phyloP scores from a whole-genome alignment of 2,329 filamentous ascomycete species.

The Dothistroma pini region DNA sequence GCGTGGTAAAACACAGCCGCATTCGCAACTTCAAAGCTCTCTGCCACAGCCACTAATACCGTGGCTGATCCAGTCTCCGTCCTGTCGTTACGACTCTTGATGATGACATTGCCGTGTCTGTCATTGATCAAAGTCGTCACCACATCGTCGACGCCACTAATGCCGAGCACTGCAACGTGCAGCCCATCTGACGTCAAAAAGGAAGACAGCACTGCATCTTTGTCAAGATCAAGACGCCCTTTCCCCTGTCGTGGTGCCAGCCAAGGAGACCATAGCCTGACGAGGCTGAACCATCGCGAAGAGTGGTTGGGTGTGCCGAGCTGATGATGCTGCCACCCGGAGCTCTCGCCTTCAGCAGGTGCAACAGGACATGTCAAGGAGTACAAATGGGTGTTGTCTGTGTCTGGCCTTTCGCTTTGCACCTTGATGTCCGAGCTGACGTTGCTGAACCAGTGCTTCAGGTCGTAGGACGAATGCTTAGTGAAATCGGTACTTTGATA shows the following conservation, averaged over 20 bases:
- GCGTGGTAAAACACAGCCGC: conserved; percentile 84
- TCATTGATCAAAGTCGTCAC: conserved; percentile 66
- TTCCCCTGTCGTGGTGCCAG: conserved; percentile 82
- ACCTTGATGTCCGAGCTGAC: conserved; percentile 57
- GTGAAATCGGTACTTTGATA: conserved; percentile 41
- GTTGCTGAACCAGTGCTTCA: conserved; percentile 56
- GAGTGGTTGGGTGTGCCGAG: conserved; percentile 64
- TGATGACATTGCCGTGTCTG: conserved; percentile 60
- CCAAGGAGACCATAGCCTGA: conserved; percentile 80
- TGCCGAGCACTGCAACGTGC: conserved; percentile 71
- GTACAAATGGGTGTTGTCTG: conserved; percentile 67
- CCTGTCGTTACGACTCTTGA: conserved; percentile 71
- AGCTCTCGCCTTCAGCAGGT: conserved; percentile 55
- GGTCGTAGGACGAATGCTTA: conserved; percentile 36
- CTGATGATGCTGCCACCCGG: conserved; percentile 53
- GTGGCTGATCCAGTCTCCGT: conserved; percentile 52
- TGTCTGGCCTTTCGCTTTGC: conserved; percentile 58
- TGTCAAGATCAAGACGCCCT: conserved; percentile 62
- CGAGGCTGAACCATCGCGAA: conserved; percentile 75
- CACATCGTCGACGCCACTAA: conserved; percentile 70
- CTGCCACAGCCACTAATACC: conserved; percentile 67
- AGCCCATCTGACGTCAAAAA: conserved; percentile 70
- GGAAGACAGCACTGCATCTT: conserved; percentile 73
- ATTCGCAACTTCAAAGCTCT: conserved; percentile 70
- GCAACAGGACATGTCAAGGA: conserved; percentile 56